Percentiles rank a stretch among this genome's conserved stretches.
phyloP scores from a whole-genome alignment of 2,329 filamentous ascomycete species.

The Arthrobotrys musiformis region DNA sequence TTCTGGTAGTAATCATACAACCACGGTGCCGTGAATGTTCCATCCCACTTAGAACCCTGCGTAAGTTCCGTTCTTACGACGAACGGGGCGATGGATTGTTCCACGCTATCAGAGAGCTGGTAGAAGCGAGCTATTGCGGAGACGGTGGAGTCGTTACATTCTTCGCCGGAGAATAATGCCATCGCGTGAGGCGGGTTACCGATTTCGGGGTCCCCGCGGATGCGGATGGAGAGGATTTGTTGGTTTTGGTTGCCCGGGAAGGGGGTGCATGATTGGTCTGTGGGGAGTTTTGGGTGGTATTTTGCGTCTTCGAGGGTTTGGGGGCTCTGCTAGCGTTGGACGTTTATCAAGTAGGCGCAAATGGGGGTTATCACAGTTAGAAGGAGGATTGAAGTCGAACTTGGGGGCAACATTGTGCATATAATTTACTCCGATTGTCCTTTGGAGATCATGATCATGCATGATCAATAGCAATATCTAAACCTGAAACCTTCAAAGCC shows the following conservation, averaged over 20 bases:
- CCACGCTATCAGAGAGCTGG: slow-evolving; percentile 2
- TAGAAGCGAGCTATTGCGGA: slow-evolving; percentile 2
- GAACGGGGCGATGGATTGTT: slow-evolving; percentile 14
- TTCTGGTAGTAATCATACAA: slow-evolving; percentile 4
- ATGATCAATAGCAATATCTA: too few species aligned
- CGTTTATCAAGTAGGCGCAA: slow-evolving; percentile 11
- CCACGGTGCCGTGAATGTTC: neutral
- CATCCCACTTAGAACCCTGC: neutral
- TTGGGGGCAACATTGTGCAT: neutral
- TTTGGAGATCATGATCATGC: too few species aligned
- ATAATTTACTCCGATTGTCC: too few species aligned
- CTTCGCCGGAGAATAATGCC: slow-evolving; percentile 19
- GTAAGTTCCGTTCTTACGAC: neutral
- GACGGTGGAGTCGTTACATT: slow-evolving; percentile 4
- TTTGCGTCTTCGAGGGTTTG: neutral
- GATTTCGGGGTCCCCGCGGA: neutral
- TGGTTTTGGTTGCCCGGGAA: neutral
- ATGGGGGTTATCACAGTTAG: neutral
- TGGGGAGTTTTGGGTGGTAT: neutral
- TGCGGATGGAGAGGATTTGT: slow-evolving; percentile 1
- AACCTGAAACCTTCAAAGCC: too few species aligned
- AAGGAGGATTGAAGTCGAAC: neutral
- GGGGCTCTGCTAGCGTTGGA: neutral
- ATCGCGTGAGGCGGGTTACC: slow-evolving; percentile 28
- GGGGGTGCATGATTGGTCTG: neutral